Conservation (phyloP, 2,329 filamentous ascomycete genomes). For the Phoma sp. region DNA sequence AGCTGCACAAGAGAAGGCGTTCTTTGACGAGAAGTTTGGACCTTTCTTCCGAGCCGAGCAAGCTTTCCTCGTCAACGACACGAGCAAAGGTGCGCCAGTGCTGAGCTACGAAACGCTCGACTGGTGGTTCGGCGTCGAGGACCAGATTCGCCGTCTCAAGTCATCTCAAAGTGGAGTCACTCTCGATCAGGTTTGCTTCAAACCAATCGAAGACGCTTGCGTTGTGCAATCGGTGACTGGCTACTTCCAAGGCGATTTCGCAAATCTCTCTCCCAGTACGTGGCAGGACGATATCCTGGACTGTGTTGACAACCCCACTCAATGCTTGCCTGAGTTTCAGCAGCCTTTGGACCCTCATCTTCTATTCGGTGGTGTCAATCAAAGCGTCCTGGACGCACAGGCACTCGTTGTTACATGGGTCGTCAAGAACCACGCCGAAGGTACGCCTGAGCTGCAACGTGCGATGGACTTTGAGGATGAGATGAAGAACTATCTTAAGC, state of each 20-base stretch:
- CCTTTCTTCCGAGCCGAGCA: slow-evolving; percentile 96
- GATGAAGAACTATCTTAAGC: slow-evolving; percentile 74
- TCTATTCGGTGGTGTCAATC: slow-evolving; percentile 80
- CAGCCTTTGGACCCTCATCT: slow-evolving; percentile 87
- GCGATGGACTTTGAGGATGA: slow-evolving; percentile 91
- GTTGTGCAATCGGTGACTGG: slow-evolving; percentile 92
- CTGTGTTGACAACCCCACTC: slow-evolving; percentile 79
- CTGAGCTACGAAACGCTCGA: slow-evolving; percentile 84
- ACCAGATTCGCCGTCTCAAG: slow-evolving; percentile 73
- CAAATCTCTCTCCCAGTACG: slow-evolving; percentile 64
- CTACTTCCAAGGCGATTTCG: slow-evolving; percentile 77
- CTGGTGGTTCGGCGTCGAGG: slow-evolving; percentile 95
- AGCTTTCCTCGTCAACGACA: slow-evolving; percentile 91
- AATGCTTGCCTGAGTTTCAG: slow-evolving; percentile 84
- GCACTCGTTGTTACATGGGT: slow-evolving; percentile 95
- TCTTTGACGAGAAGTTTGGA: slow-evolving; percentile 92
- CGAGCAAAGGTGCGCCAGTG: slow-evolving; percentile 71
- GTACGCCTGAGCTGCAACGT: slow-evolving; percentile 69
- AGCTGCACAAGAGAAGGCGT: slow-evolving; percentile 90
- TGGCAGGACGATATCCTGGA: slow-evolving; percentile 77
- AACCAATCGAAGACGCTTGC: slow-evolving; percentile 86
- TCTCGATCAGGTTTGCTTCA: slow-evolving; percentile 89
- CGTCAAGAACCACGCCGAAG: slow-evolving; percentile 82
- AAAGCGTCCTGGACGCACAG: slow-evolving; percentile 71
- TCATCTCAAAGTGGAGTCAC: slow-evolving; percentile 71